phyloP scores from a whole-genome alignment of 1,284 basidiomycete species.

The Boletus semigastroideus region DNA sequence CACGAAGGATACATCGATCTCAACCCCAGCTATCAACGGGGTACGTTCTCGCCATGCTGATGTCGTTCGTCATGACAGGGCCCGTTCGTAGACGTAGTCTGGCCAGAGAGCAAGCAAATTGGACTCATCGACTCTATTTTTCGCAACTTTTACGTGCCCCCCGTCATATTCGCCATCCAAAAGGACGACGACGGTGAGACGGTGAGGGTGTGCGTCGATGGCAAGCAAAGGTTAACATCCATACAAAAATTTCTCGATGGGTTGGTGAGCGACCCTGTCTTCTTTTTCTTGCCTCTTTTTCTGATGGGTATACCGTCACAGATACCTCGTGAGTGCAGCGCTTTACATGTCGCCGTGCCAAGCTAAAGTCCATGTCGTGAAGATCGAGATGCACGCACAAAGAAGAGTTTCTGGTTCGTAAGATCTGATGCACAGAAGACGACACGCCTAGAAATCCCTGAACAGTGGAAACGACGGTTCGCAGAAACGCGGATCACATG shows the following conservation, averaged over 20 bases:
- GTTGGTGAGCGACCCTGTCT: conserved; percentile 41
- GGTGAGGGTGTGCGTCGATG: conserved; percentile 68
- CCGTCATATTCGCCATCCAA: conserved; percentile 66
- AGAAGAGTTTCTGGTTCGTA: conserved; percentile 61
- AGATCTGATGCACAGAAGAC: conserved; percentile 42
- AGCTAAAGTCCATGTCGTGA: conserved; percentile 4
- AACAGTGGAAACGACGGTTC: conserved; percentile 49
- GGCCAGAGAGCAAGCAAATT: conserved; percentile 67
- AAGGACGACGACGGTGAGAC: conserved; percentile 53
- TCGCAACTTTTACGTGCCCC: conserved; percentile 70
- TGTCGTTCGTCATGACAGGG: conserved; percentile 1
- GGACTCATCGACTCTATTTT: conserved; percentile 76
- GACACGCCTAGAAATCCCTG: conserved; percentile 49
- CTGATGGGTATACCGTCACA: conserved; percentile 20
- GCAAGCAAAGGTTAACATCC: conserved; percentile 73
- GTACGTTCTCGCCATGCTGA: conserved; percentile 32
- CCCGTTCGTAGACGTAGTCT: conserved; percentile 58
- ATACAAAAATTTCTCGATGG: conserved; percentile 73
- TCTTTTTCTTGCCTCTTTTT: not conserved
- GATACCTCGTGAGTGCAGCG: conserved; percentile 48
- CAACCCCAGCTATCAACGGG: conserved; percentile 67
- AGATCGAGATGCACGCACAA: conserved; percentile 51
- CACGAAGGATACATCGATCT: conserved; percentile 66
- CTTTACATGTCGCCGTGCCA: not conserved
- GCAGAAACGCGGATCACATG: conserved; percentile 57